Base-by-base conservation (phyloP, 306 rosid genomes). In the Ormosia semicastrata region DNA sequence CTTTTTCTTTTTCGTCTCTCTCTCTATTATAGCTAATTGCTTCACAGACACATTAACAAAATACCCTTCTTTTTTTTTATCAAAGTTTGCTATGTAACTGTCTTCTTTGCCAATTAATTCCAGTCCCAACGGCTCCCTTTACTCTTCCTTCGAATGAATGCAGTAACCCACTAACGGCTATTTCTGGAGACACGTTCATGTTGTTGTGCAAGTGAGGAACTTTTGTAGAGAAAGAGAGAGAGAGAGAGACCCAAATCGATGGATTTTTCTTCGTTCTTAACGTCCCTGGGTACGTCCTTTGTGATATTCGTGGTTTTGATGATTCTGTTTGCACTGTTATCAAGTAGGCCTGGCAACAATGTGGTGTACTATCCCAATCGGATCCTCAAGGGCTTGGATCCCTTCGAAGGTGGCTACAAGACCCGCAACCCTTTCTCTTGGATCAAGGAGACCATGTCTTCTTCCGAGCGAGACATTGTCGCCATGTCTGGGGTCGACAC, bases 281-380 rank as follows among this genome's bases (percentile, higher is more conserved):
- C 98, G 83, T 96, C 99, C 30, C 83, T 96, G 2, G 97, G 88
- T 79, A 96, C 99, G 33, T 94, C 98, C 12, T 96, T 94, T 34
- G 7, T 81, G 77, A 91, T 96, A 5, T 96, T 96, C 73, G 3
- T 96, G 29, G 11, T 92, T 81, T 73, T 96, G 79, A 86, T 96
- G 89, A 68, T 96, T 49, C 39, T 96, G 52, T 94, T 92, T 76
- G n/a, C 85, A 3, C 85, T 90, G 85, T 81, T 96, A 5, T 86
- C 90, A 14, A 52, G 83, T 53, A 94, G 71, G 77, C 92, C 95
- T 0, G 97, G 94, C 4, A 96, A 96, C 88, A 77, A 76, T 70
- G 98, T 96, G n/a, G 79, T 96, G 18, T 96, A 93, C 66, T 96
- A 85, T 83, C 99, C 99, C n/a, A 96, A 92, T 18, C 87, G 98